These are phyloP conservation scores for Isatis tinctoria DNA, from an alignment of 345 rosid species.

Conservation along the genomic window DNA sequence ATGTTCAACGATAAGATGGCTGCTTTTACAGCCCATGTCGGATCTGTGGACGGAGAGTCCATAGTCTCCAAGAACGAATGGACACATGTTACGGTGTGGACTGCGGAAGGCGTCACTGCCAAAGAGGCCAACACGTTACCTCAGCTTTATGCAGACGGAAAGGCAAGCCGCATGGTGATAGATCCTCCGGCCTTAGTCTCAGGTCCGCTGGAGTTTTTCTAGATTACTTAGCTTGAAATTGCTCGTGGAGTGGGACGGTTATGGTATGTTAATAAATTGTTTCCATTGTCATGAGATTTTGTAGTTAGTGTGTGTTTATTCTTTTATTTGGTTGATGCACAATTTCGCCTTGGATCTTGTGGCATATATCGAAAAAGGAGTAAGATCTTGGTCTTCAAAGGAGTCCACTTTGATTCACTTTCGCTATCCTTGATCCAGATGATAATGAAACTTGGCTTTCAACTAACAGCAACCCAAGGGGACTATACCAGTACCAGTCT, in stretches of 20 bases:
- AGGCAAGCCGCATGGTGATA: constrained; percentile 63
- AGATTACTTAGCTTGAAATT: constrained; percentile 14
- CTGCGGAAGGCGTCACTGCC: constrained; percentile 57
- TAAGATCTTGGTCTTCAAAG: no score
- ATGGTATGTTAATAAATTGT: not conserved
- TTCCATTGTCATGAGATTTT: constrained; percentile 29
- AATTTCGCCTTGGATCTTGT: no score
- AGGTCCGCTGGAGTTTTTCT: constrained; percentile 69
- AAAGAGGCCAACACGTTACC: constrained; percentile 77
- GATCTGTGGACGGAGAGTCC: constrained; percentile 63
- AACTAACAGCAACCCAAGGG: no score
- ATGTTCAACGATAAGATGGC: constrained; percentile 72
- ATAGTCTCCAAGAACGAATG: constrained; percentile 65
- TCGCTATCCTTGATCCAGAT: no score
- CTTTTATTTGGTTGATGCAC: not conserved
- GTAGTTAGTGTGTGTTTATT: not conserved
- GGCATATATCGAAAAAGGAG: no score
- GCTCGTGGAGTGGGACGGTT: constrained; percentile 2
- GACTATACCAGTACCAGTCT: no score
- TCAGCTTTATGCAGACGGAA: constrained; percentile 57
- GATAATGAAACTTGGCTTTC: no score
- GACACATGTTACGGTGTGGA: constrained; percentile 94
- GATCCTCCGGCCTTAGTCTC: constrained; percentile 57
- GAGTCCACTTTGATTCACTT: no score
- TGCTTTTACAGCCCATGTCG: constrained; percentile 65